These are phyloP conservation scores for Conticribra weissflogii DNA, from an alignment of 108 stramenopile genomes.

Conservation along the genomic window DNA sequence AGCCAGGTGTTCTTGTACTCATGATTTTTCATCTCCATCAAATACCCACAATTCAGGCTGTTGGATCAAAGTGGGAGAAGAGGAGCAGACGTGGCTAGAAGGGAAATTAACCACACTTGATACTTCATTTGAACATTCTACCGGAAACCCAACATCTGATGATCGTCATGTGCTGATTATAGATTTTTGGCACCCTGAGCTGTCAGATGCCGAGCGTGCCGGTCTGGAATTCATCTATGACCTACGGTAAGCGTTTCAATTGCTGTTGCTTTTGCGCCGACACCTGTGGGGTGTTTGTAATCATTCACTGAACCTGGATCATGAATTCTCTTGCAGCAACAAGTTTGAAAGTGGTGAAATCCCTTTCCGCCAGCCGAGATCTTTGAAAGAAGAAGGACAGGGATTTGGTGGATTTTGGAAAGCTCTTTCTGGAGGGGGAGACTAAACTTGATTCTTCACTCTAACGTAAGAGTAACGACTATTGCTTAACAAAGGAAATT, in stretches of 20 bases:
- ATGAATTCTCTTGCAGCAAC: conserved; percentile 36
- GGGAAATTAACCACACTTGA: conserved; percentile 85
- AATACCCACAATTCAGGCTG: too few species aligned
- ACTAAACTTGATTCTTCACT: conserved; percentile 17
- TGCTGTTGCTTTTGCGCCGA: too few species aligned
- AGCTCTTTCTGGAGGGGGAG: conserved; percentile 51
- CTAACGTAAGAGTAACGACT: neutral
- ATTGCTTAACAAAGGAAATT: neutral
- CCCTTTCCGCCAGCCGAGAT: conserved; percentile 75
- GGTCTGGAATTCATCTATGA: conserved; percentile 85
- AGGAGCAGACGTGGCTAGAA: conserved; percentile 68
- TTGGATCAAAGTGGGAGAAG: conserved; percentile 84
- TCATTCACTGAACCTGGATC: neutral
- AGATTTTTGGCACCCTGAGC: conserved; percentile 96
- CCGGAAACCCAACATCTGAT: conserved; percentile 76
- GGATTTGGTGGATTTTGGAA: conserved; percentile 68
- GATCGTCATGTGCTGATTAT: conserved; percentile 94
- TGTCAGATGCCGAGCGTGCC: conserved; percentile 76
- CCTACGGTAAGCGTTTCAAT: conserved; percentile 45
- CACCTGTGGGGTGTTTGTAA: too few species aligned
- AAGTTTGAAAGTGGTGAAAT: conserved; percentile 84
- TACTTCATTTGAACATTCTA: conserved; percentile 92
- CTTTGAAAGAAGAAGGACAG: conserved; percentile 46
- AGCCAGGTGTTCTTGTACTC: neutral
- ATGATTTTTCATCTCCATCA: too few species aligned